Percentiles rank a stretch among this genome's conserved stretches.
phyloP scores from a whole-genome alignment of 2,329 filamentous ascomycete species.

The Scytalidium sp. region DNA sequence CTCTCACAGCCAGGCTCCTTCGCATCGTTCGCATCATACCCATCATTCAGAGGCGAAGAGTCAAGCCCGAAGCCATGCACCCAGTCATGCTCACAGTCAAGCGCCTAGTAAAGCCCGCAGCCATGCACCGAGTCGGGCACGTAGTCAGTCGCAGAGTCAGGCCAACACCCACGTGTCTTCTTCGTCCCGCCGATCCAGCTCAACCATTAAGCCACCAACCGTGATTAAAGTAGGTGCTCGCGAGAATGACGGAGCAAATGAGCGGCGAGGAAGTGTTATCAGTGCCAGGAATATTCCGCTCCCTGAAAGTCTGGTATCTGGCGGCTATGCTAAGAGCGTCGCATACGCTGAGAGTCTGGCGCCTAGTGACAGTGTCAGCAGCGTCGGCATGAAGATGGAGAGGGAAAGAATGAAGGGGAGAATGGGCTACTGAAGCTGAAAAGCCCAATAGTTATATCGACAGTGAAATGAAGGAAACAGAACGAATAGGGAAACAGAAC shows the following conservation, averaged over 20 bases:
- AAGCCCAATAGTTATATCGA: not conserved
- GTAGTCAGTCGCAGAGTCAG: not conserved
- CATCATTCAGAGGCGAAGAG: not conserved
- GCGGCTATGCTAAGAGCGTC: constrained; percentile 30
- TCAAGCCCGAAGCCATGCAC: not conserved
- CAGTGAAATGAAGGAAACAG: not conserved
- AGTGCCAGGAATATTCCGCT: constrained; percentile 14
- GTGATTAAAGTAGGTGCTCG: not conserved
- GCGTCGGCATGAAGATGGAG: constrained; percentile 38
- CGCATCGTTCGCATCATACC: no score
- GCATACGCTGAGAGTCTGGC: constrained; percentile 52
- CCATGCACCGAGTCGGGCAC: not conserved
- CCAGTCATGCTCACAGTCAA: not conserved
- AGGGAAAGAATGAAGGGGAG: not conserved
- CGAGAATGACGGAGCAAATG: not conserved
- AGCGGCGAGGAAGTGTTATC: not conserved
- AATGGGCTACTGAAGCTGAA: not conserved
- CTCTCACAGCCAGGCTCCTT: no score
- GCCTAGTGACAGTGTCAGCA: constrained; percentile 61
- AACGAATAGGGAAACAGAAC: not conserved
- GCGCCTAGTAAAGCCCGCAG: not conserved
- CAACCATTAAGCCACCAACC: constrained; percentile 4
- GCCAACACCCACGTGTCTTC: not conserved
- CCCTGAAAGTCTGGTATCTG: constrained; percentile 7
- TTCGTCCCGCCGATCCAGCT: not conserved